These are phyloP conservation scores for Oropetium thomaeum DNA, from an alignment of 176 grass and related monocot genomes.

Conservation along the genomic window DNA sequence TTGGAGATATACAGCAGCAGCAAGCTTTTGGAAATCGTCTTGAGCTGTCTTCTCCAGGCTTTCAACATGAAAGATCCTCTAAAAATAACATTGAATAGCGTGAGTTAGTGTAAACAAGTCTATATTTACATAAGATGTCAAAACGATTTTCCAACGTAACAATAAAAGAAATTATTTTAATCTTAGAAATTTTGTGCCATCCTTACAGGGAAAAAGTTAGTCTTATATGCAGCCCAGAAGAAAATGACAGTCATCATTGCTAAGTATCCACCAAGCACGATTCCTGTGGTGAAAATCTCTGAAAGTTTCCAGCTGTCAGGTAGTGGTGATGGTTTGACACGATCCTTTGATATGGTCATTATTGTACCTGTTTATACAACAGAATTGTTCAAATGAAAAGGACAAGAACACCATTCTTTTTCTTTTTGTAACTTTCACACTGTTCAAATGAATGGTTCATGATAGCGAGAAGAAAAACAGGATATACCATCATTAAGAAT, in stretches of 20 bases:
- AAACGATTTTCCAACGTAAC: not conserved
- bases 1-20: constrained; percentile 66
- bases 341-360: constrained; percentile 37
- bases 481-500: constrained; percentile 50
- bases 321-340: constrained; percentile 43
- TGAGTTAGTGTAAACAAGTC: not conserved
- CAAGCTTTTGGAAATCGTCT: constrained; percentile 63
- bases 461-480: not conserved
- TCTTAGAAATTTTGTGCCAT: not conserved
- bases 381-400: not conserved
- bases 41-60: constrained; percentile 74
- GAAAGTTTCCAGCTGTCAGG: constrained; percentile 47
- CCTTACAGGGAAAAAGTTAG: constrained; percentile 64
- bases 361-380: constrained; percentile 15
- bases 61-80: constrained; percentile 62
- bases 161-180: not conserved
- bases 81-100: not conserved
- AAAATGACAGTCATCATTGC: constrained; percentile 52
- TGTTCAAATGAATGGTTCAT: not conserved
- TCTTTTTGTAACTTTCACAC: not conserved
- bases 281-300: constrained; percentile 48
- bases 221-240: constrained; percentile 60
- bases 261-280: constrained; percentile 42
- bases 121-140: not conserved
- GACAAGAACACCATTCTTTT: not conserved